Conservation (phyloP, 164 flowering plant species). For the Nymphaea thermarum region DNA sequence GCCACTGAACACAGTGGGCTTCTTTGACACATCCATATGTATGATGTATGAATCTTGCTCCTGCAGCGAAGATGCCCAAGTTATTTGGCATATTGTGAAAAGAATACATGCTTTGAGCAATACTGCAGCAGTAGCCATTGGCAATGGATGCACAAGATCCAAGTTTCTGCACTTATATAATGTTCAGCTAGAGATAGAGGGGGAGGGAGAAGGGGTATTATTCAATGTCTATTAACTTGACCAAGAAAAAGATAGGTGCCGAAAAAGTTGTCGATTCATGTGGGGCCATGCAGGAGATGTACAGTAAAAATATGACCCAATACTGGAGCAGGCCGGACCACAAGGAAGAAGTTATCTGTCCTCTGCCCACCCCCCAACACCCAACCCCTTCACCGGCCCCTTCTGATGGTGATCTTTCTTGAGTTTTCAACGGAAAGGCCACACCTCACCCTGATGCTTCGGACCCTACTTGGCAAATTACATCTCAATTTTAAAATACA, state of each 20-base stretch:
- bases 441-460: no score
- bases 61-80: neutral
- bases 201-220: neutral
- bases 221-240: neutral
- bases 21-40: conserved; percentile 13
- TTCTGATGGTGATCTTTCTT: no score
- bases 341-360: neutral
- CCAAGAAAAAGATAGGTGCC: no score
- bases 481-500: no score
- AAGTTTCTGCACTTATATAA: neutral
- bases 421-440: no score
- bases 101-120: neutral
- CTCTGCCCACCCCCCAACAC: no score
- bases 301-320: neutral
- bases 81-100: neutral
- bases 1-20: conserved; percentile 5
- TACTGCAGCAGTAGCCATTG: neutral
- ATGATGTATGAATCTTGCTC: conserved; percentile 10
- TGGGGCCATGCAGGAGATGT: neutral
- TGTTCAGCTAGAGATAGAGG: neutral
- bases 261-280: no score
- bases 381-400: no score
- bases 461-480: no score
- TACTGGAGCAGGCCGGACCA: neutral
- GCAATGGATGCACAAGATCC: neutral